phyloP scores from a whole-genome alignment of 768 basidiomycete species.

The Amanita muscaria region DNA sequence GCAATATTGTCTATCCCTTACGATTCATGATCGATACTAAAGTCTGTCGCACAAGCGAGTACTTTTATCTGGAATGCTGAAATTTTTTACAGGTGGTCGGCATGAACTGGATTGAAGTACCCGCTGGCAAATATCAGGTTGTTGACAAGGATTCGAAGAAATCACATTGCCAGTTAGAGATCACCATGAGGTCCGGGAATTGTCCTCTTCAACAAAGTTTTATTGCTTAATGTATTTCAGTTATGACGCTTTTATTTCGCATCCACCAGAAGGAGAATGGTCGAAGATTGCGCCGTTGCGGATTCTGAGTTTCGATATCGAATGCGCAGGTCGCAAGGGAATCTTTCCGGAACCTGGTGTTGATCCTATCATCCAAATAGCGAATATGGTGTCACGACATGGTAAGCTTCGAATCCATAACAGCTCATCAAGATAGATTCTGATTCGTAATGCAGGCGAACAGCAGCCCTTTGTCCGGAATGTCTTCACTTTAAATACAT shows the following conservation, averaged over 20 bases:
- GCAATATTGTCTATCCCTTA: slow-evolving; percentile 84
- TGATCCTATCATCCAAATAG: slow-evolving; percentile 98
- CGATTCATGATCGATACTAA: slow-evolving; percentile 98
- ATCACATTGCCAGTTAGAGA: slow-evolving; percentile 86
- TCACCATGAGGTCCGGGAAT: slow-evolving; percentile 60
- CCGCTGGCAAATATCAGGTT: slow-evolving; percentile 71
- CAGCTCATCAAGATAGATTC: not conserved
- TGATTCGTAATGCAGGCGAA: slow-evolving; percentile 51
- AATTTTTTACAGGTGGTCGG: slow-evolving; percentile 66
- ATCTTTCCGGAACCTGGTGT: slow-evolving; percentile 87
- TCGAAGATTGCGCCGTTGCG: slow-evolving; percentile 87
- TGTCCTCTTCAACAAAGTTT: not conserved
- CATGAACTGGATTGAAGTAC: slow-evolving; percentile 98
- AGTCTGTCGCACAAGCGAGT: slow-evolving; percentile 30
- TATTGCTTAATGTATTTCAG: slow-evolving; percentile 27
- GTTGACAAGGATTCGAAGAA: slow-evolving; percentile 46
- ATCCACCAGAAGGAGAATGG: slow-evolving; percentile 89
- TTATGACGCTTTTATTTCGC: slow-evolving; percentile 80
- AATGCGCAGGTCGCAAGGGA: slow-evolving; percentile 96
- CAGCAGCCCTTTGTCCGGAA: slow-evolving; percentile 91
- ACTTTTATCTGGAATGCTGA: not conserved
- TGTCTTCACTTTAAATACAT: slow-evolving; percentile 90
- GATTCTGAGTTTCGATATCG: slow-evolving; percentile 96
- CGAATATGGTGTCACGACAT: slow-evolving; percentile 98
- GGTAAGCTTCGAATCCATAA: slow-evolving; percentile 33